These are phyloP conservation scores for Metarhizium guizhouense DNA, from an alignment of 2,329 filamentous ascomycete species.

Conservation along the genomic window DNA sequence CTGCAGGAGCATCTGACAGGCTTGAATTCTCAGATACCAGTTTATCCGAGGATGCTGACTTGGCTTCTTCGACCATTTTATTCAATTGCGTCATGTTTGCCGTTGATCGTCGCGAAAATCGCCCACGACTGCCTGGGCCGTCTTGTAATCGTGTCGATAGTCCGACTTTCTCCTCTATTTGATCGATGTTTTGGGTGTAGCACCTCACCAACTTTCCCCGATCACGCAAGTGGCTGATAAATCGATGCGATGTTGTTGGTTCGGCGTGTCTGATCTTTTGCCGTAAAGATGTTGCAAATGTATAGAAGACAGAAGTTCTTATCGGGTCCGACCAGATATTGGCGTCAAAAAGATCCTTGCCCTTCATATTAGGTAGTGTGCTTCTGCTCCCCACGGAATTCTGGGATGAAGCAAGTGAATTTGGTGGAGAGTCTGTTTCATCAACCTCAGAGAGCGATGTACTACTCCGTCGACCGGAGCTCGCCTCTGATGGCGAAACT, in stretches of 20 bases:
- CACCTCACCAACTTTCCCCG: constrained; percentile 60
- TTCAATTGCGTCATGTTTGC: constrained; percentile 23
- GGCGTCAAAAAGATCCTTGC: constrained; percentile 62
- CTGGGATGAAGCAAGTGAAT: constrained; percentile 30
- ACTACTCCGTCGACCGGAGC: constrained; percentile 25
- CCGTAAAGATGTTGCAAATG: constrained; percentile 58
- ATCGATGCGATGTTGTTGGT: constrained; percentile 58
- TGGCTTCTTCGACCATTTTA: constrained; percentile 29
- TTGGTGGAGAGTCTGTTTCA: constrained; percentile 27
- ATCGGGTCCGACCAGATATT: constrained; percentile 61
- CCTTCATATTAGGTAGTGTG: constrained; percentile 54
- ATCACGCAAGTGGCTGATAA: constrained; percentile 59
- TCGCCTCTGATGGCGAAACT: constrained; percentile 26
- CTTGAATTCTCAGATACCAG: constrained; percentile 11
- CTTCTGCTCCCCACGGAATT: constrained; percentile 22
- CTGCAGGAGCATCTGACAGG: neutral
- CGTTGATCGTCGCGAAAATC: constrained; percentile 45
- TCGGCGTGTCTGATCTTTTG: constrained; percentile 54
- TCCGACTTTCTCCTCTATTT: constrained; percentile 62
- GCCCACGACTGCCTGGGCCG: constrained; percentile 52
- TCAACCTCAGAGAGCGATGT: constrained; percentile 36
- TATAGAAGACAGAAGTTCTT: constrained; percentile 63
- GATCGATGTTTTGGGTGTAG: constrained; percentile 70
- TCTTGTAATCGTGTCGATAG: constrained; percentile 52
- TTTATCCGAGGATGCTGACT: constrained; percentile 5